phyloP scores from a whole-genome alignment of 148 eudicot genomes.

The Chenopodium album region DNA sequence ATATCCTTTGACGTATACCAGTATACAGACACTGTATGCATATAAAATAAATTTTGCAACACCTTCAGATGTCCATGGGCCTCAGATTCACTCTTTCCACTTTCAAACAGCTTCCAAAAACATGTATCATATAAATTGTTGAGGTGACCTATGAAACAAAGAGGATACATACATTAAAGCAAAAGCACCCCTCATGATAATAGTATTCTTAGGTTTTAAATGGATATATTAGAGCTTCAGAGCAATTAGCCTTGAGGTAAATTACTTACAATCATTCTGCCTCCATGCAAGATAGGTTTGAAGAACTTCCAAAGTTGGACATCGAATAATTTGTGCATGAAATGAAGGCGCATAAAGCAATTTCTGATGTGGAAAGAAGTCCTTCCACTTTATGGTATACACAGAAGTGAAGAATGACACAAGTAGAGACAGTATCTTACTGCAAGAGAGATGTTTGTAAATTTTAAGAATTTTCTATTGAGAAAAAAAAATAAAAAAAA shows the following conservation, averaged over 20 bases:
- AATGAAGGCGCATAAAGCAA: conserved; percentile 65
- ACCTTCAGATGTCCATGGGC: conserved; percentile 71
- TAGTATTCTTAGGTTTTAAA: not conserved
- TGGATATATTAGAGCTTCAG: not conserved
- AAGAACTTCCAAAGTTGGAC: conserved; percentile 73
- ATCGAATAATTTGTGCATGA: conserved; percentile 53
- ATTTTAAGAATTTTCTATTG: not conserved
- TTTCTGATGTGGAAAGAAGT: conserved; percentile 60
- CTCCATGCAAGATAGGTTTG: conserved; percentile 84
- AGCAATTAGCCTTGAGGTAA: not conserved
- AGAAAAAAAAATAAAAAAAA: too few species aligned
- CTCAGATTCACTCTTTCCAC: conserved; percentile 60
- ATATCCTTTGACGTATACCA: not conserved
- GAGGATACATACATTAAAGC: not conserved
- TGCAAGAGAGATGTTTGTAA: conserved; percentile 36
- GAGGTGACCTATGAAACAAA: conserved; percentile 54
- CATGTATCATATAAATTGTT: conserved; percentile 69
- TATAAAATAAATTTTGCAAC: not conserved
- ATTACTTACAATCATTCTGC: conserved; percentile 71
- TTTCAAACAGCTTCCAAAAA: conserved; percentile 60
- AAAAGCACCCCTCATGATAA: not conserved
- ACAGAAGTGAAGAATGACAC: conserved; percentile 75
- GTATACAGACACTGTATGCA: not conserved
- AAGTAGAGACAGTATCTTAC: conserved; percentile 77
- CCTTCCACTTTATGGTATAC: conserved; percentile 68